Evolutionary conservation across 768 basidiomycete species (phyloP), one percentile per base, ranked within the genome.

Genomic region (Cystobasidium onofrii): DNA sequence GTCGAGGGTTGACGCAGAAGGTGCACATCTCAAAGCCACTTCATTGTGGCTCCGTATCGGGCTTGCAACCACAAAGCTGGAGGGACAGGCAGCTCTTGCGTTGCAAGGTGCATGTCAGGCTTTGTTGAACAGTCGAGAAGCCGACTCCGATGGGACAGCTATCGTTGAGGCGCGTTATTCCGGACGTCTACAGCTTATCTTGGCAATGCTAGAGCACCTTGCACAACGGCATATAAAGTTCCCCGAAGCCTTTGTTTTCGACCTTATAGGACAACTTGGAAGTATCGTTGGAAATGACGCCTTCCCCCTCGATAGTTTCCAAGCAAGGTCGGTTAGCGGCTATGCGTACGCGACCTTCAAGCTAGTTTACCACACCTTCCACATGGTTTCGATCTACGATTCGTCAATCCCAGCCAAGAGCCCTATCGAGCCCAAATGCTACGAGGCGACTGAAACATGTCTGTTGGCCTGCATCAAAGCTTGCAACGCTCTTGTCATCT

Each of bases 1-100:
- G 73, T 85, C 10, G 87, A 87, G 76, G 86, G 83, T n/a, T 36
- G 63, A 6, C 74, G 70, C n/a, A 15, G 71, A 33, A n/a, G 78
- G 82, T 27, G 82, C 81, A 12, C 46, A 3, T n/a, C n/a, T 50
- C 4, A 7, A 20, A n/a, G 46, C 46, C 20, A 50, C 46, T n/a
- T 50, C 46, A 7, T 12, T n/a, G n/a, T 50, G 46, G 46, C n/a
- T 50, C 46, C 46, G 12, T 17, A n/a, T 3, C n/a, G 46, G 46
- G 4, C 46, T 50, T n/a, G 46, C 46, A 7, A 17, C 9, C 18
- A 3, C n/a, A 15, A 50, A 20, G 46, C 12, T 50, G 9, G 46
- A 50, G 4, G 15, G 20, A 4, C 46, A 50, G 3, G n/a, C 3
- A 12, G 46, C 46, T 15, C 46, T 4, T 7, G 12, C 57, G 15